Evolutionary conservation across 768 basidiomycete species (phyloP).

Genomic region (Phylloporus arenicola): DNA sequence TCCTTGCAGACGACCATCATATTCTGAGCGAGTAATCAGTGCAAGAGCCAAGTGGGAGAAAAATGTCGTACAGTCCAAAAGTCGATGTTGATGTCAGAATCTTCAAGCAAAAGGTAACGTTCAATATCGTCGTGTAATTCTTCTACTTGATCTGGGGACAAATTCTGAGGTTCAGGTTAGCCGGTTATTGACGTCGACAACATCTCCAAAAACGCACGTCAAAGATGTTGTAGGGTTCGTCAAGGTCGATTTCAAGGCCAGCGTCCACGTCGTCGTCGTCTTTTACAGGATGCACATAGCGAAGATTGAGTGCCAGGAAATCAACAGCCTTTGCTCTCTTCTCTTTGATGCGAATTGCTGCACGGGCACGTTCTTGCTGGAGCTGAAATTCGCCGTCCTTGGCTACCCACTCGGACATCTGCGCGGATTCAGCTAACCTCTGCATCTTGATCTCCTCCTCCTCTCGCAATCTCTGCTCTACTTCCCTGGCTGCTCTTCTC

Average conservation of each 20-base stretch:
- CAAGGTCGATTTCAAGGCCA: conserved; percentile 94
- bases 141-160: conserved; percentile 81
- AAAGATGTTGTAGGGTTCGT: conserved; percentile 97
- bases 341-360: conserved; percentile 91
- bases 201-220: conserved; percentile 52
- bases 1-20: conserved; percentile 98
- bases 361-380: conserved; percentile 86
- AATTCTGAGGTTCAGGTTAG: conserved; percentile 48
- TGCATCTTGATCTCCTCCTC: conserved; percentile 90
- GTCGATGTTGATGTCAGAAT: conserved; percentile 79
- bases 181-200: background rate
- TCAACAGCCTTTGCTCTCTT: conserved; percentile 98
- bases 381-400: conserved; percentile 97
- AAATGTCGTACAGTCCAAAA: conserved; percentile 82
- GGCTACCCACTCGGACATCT: conserved; percentile 97
- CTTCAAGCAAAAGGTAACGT: conserved; percentile 83
- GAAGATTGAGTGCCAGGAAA: conserved; percentile 91
- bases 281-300: conserved; percentile 76
- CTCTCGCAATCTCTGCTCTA: conserved; percentile 80
- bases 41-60: background rate
- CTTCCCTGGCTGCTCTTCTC: conserved; percentile 87
- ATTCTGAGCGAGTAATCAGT: conserved; percentile 46
- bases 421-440: conserved; percentile 86
- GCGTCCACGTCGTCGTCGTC: conserved; percentile 79
- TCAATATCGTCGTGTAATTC: conserved; percentile 95